Evolutionary conservation across 2,329 filamentous ascomycete species (phyloP), one percentile per base, ranked within the genome.

Genomic region (Septoria linicola): DNA sequence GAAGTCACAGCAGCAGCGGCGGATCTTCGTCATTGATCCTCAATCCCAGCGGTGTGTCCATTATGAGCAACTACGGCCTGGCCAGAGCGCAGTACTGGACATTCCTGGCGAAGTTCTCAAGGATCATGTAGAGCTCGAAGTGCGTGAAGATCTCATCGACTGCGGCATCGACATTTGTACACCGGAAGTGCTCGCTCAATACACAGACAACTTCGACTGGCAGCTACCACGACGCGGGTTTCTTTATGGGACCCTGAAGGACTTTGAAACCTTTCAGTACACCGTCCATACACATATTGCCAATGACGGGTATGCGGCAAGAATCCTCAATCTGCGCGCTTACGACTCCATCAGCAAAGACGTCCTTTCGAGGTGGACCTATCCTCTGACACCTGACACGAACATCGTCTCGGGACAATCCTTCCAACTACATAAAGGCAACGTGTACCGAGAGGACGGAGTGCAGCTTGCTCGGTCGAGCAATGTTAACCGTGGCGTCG

Each of bases 141-240:
- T 96, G 16, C 83, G 91, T 32, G 82, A 87, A 58, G 92, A 99
- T 70, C 75, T 99, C 52, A 87, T 97, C 55, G 93, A 99, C 70
- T 91, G 89, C 62, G 88, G 89, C 45, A 93, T 99, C 64, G 93
- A 99, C 68, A 97, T 99, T 58, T 97, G 92, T 72, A 97, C 93
- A 1, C 91, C 92, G 0, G 93, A 97, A 66, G 91, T 96, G 7
- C 80, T 97, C 36, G 91, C 91, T 6, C 74, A 97, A 51, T 99
- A 93, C 89, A 93, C 90, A 7, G 93, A 99, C 72, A 96, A 91
- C 66, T 99, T 97, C 64, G 92, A 99, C 69, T 97, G 96, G 69
- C 90, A 96, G 68, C 80, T 90, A 6, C 89, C 92, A 1, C 82
- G 91, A 48, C 86, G 85, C 63, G 89, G 95, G 64, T 96, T 96